Conservation (phyloP, 2,329 filamentous ascomycete genomes). For the Alternaria postmessia region DNA sequence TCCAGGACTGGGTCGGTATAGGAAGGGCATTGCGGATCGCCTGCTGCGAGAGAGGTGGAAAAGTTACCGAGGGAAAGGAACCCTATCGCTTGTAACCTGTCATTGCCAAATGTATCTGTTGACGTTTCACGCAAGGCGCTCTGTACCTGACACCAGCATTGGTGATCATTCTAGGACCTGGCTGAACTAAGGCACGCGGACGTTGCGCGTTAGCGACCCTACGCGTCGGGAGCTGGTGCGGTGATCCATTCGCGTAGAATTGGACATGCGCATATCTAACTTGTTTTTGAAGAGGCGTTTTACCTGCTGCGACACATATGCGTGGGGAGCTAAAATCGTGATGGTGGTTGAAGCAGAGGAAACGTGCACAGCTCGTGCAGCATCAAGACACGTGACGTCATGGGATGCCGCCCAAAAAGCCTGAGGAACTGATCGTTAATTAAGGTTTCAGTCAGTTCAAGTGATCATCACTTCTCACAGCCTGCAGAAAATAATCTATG, state of each 20-base stretch:
- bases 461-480: neutral
- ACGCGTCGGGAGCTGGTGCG: neutral
- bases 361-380: neutral
- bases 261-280: neutral
- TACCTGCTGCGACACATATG: neutral
- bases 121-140: neutral
- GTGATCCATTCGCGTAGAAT: neutral
- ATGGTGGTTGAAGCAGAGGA: neutral
- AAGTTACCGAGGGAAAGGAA: neutral
- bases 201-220: neutral
- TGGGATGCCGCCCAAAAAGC: neutral
- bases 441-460: neutral
- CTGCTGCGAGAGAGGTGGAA: neutral
- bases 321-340: neutral
- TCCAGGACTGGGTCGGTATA: neutral
- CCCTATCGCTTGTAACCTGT: neutral
- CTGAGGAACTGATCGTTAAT: neutral
- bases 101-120: neutral
- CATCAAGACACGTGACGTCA: neutral
- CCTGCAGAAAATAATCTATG: neutral
- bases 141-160: neutral
- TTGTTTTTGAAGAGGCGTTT: neutral
- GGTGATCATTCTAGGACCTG: neutral
- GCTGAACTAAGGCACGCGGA: neutral
- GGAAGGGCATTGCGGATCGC: neutral